Evolutionary conservation across 2,329 filamentous ascomycete genomes (phyloP).

Genomic region (Huntiella abstrusa): DNA sequence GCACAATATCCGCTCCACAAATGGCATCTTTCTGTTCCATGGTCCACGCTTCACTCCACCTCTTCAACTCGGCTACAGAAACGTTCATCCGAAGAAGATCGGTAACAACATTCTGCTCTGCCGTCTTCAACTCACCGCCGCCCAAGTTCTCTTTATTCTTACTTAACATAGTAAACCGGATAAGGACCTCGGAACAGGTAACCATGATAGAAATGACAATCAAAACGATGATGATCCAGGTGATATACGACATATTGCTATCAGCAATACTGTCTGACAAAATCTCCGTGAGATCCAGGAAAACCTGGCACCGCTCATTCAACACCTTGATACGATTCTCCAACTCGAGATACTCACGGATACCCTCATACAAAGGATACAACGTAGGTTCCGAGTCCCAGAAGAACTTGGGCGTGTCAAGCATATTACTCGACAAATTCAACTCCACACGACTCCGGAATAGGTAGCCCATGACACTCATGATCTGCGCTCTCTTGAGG

Average conservation of each 20-base stretch:
- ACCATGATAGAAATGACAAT: constrained; percentile 84
- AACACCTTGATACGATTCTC: constrained; percentile 89
- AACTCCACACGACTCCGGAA: constrained; percentile 94
- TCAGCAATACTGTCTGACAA: constrained; percentile 82
- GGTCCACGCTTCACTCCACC: constrained; percentile 14
- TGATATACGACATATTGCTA: constrained; percentile 87
- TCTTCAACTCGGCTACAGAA: constrained; percentile 29
- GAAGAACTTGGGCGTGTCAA: constrained; percentile 93
- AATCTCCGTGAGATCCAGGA: constrained; percentile 90
- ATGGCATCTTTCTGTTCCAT: constrained; percentile 12
- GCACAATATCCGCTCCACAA: constrained; percentile 11
- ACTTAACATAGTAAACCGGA: constrained; percentile 62
- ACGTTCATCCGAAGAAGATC: constrained; percentile 34
- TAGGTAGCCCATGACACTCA: constrained; percentile 72
- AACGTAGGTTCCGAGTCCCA: constrained; percentile 95
- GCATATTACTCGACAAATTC: constrained; percentile 92
- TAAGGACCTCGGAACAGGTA: constrained; percentile 71
- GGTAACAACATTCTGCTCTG: constrained; percentile 15
- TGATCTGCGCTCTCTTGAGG: constrained; percentile 80
- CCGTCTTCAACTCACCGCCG: constrained; percentile 12
- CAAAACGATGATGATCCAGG: constrained; percentile 93
- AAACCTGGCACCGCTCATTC: constrained; percentile 91
- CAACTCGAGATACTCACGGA: constrained; percentile 95
- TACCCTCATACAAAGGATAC: constrained; percentile 81
- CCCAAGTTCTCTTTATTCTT: constrained; percentile 15